Conservation (phyloP, 73 alveolate species). For the Tetrahymena thermophila region DNA sequence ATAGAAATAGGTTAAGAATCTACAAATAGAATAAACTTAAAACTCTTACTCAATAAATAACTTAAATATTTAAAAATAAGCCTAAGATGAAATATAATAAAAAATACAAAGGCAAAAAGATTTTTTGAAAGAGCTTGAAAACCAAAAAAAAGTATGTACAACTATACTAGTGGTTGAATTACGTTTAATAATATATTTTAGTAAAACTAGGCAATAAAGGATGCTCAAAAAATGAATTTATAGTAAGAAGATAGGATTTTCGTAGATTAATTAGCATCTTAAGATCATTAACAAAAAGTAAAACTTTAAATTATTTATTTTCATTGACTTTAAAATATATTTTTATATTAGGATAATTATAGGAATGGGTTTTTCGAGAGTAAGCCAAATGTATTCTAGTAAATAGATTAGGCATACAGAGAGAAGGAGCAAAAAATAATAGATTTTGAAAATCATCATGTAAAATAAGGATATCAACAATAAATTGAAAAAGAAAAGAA, state of each 20-base stretch:
- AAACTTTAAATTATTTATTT: too few relatives aligned
- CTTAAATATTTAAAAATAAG: not conserved
- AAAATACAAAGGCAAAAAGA: not conserved
- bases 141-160: not conserved
- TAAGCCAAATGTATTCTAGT: not conserved
- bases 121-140: not conserved
- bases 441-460: not conserved
- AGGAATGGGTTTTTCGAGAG: not conserved
- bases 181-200: not conserved
- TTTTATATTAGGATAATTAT: not conserved
- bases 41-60: not conserved
- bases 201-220: not conserved
- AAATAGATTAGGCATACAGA: not conserved
- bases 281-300: not conserved
- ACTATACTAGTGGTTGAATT: not conserved
- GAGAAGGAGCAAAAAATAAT: not conserved
- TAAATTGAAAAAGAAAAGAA: not conserved
- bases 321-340: not conserved
- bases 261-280: not conserved
- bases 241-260: not conserved
- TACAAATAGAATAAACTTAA: not conserved
- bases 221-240: not conserved
- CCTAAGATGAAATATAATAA: not conserved
- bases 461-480: not conserved
- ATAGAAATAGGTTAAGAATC: not conserved